Evolutionary conservation across 805 yeast genomes (phyloP), one percentile per base, ranked within the genome.

Genomic region (Nakazawaea wickerhamii): DNA sequence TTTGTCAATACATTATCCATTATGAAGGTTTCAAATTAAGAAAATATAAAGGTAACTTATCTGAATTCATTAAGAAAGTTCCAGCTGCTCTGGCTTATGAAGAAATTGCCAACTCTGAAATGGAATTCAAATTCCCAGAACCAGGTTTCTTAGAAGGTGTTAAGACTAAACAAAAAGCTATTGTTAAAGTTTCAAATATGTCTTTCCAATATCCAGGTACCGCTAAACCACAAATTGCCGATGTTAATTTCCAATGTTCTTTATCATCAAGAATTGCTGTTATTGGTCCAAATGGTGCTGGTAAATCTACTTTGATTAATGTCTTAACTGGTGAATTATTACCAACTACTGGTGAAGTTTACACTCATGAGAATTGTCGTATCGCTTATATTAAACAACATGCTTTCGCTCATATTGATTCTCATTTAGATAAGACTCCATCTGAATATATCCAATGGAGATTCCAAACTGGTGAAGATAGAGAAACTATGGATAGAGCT

Each of bases 121-220:
- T 90, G 61, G 95, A 90, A 74, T 93, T 93, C 84, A 70, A 64
- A 58, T 93, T 93, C 97, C 99, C 99, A 69, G 97, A 86, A 75
- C 99, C 99, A 72, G 99, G 99, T 86, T 91, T 84, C 95, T 82
- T 93, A 65, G 98, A 93, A 81, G 99, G 99, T 87, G 99, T 93
- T 64, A 93, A 93, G 89, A 93, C 99, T 67, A 93, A 93, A 80
- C 98, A 91, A 77, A 91, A 91, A 79, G 99, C 99, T 67, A 93
- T 93, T 72, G 98, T 93, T 65, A 93, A 93, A 81, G 98, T 93
- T 55, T 75, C 87, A 52, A 79, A 86, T 79, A 90, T 93, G 96
- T 67, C 95, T 60, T 93, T 93, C 97, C 98, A 91, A 82, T 93
- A 93, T 78, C 96, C 95, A 71, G 99, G 99, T 80, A 91, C 99